A percentile compares a stretch with the other conserved stretches of the same genome.
Evolutionary conservation across 208 protist species (phyloP).

Genomic region (Leptomonas seymouri): DNA sequence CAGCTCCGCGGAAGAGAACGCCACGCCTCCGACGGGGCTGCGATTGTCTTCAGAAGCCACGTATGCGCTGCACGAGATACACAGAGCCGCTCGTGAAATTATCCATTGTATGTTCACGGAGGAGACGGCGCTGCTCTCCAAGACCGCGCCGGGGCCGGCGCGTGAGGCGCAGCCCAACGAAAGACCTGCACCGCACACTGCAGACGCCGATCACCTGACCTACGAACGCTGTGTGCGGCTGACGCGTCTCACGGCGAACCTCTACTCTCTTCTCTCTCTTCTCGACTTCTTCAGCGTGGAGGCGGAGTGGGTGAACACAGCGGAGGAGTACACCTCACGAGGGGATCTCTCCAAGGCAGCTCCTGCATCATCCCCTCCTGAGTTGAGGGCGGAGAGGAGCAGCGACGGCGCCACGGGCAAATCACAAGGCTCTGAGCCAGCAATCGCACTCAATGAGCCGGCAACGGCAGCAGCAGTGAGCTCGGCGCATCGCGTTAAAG

Average conservation of each 20-base stretch:
- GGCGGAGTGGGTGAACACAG: neutral
- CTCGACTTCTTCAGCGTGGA: constrained; percentile 35
- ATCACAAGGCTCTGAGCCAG: neutral
- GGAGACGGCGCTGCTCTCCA: neutral
- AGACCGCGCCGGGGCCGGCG: neutral
- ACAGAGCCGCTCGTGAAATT: constrained; percentile 22
- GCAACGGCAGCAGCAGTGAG: neutral
- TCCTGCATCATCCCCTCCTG: neutral
- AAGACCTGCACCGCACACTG: neutral
- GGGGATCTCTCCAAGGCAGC: neutral
- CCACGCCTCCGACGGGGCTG: neutral
- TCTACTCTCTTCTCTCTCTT: constrained; percentile 33
- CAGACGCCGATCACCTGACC: neutral
- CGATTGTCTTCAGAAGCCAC: constrained; percentile 17
- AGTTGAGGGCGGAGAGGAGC: neutral
- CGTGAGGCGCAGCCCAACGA: neutral
- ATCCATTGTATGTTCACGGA: constrained; percentile 1
- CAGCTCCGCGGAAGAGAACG: neutral
- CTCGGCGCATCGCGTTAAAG: neutral
- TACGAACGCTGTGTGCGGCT: constrained; percentile 13
- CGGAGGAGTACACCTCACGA: neutral
- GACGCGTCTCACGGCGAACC: constrained; percentile 19
- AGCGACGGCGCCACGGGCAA: neutral
- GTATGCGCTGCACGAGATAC: constrained; percentile 25
- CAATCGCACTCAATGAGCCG: neutral